phyloP scores from a whole-genome alignment of 2,329 filamentous ascomycete genomes.

The Monosporascus sp. region DNA sequence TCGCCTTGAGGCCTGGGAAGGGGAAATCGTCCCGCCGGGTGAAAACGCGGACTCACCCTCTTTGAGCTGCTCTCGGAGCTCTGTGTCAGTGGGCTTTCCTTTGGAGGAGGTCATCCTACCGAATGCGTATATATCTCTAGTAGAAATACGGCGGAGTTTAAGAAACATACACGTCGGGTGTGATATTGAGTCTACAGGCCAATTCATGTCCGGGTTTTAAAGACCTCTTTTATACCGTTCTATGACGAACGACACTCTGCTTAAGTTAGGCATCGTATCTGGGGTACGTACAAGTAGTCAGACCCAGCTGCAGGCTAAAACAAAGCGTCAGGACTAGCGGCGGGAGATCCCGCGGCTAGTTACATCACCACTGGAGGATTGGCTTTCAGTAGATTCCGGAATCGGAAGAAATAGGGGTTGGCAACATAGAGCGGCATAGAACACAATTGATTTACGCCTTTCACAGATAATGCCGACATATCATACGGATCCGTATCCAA shows the following conservation, averaged over 20 bases:
- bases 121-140: conserved; percentile 1
- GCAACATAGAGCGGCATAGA: too few relatives aligned
- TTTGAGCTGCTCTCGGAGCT: conserved; percentile 35
- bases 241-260: background rate
- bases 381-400: too few relatives aligned
- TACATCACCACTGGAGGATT: background rate
- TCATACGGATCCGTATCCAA: too few relatives aligned
- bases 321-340: background rate
- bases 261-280: background rate
- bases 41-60: conserved; percentile 20
- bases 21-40: too few relatives aligned
- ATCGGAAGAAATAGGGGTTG: too few relatives aligned
- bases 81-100: conserved; percentile 35
- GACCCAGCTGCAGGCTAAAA: background rate
- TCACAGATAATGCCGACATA: too few relatives aligned
- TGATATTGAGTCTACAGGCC: background rate
- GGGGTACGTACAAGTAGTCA: background rate
- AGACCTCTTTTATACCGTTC: background rate
- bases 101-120: conserved; percentile 33
- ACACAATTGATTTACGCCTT: too few relatives aligned
- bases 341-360: background rate
- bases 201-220: background rate
- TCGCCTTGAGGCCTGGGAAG: background rate
- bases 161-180: background rate
- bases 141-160: background rate